These are phyloP conservation scores for Nakataea oryzae DNA, from an alignment of 2,329 filamentous ascomycete species.

Conservation along the genomic window DNA sequence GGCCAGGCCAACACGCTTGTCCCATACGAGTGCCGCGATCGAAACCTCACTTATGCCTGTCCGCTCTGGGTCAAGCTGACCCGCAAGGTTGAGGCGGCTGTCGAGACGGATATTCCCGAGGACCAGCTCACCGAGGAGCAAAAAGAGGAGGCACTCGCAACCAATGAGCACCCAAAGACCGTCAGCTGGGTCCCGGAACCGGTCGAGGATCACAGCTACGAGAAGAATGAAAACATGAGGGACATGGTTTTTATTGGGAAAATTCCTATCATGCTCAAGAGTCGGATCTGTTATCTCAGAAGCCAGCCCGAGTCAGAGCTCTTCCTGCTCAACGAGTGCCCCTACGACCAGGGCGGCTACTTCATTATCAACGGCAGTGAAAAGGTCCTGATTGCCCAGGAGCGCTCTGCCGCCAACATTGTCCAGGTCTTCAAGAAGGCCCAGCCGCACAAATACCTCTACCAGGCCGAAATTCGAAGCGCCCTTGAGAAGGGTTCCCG, in stretches of 20 bases:
- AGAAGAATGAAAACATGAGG: conserved; percentile 39
- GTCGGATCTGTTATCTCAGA: conserved; percentile 84
- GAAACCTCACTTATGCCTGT: conserved; percentile 91
- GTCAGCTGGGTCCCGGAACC: conserved; percentile 52
- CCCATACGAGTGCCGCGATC: conserved; percentile 89
- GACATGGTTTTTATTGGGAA: conserved; percentile 87
- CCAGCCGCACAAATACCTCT: conserved; percentile 80
- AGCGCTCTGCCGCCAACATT: conserved; percentile 95
- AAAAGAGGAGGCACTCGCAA: conserved; percentile 40
- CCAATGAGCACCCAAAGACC: conserved; percentile 46
- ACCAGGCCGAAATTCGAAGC: conserved; percentile 91
- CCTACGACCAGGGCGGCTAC: conserved; percentile 96
- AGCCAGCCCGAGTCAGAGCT: conserved; percentile 76
- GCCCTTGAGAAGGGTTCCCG: conserved; percentile 93
- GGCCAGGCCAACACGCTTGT: conserved; percentile 76
- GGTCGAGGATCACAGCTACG: conserved; percentile 48
- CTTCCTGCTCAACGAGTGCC: conserved; percentile 90
- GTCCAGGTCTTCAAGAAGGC: conserved; percentile 99
- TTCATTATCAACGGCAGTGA: conserved; percentile 99
- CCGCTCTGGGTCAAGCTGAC: conserved; percentile 84
- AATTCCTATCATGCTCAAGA: conserved; percentile 96
- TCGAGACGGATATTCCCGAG: conserved; percentile 59
- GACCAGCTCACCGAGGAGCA: conserved; percentile 61
- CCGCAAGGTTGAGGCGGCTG: conserved; percentile 73
- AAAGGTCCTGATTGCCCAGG: conserved; percentile 96